A percentile compares a stretch with the other conserved stretches of the same genome.
phyloP scores from a whole-genome alignment of 306 rosid species.

The Prunus armeniaca region DNA sequence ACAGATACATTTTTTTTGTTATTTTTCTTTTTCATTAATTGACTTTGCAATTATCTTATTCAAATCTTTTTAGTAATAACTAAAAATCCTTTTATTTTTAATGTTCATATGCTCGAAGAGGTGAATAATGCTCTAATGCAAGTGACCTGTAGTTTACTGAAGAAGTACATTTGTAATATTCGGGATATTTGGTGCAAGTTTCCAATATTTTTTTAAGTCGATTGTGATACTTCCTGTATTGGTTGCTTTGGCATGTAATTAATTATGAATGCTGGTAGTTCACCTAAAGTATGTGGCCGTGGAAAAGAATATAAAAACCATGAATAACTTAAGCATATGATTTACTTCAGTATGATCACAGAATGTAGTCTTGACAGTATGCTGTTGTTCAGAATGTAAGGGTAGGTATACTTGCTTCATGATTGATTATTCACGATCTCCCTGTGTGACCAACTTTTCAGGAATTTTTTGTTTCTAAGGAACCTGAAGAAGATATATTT shows the following conservation, averaged over 20 bases:
- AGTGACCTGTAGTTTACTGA: neutral
- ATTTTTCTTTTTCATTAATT: no score
- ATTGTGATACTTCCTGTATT: neutral
- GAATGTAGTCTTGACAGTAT: neutral
- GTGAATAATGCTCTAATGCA: neutral
- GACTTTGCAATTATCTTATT: neutral
- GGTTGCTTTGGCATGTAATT: neutral
- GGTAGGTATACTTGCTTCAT: neutral
- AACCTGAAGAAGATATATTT: constrained; percentile 3
- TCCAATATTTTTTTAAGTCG: neutral
- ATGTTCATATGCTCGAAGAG: neutral
- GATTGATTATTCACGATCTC: neutral
- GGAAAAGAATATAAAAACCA: neutral
- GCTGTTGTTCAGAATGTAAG: neutral
- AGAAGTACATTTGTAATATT: neutral
- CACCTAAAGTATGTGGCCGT: neutral
- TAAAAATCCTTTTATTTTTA: neutral
- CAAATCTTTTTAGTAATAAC: neutral
- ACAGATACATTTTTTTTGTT: no score
- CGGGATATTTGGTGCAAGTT: neutral
- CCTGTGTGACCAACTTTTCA: constrained; percentile 2
- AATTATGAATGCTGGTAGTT: neutral
- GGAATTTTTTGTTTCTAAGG: constrained; percentile 15
- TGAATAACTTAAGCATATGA: neutral
- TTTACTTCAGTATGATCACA: neutral